Base-by-base conservation (phyloP, 441 rosid genomes). In the Hura crepitans region DNA sequence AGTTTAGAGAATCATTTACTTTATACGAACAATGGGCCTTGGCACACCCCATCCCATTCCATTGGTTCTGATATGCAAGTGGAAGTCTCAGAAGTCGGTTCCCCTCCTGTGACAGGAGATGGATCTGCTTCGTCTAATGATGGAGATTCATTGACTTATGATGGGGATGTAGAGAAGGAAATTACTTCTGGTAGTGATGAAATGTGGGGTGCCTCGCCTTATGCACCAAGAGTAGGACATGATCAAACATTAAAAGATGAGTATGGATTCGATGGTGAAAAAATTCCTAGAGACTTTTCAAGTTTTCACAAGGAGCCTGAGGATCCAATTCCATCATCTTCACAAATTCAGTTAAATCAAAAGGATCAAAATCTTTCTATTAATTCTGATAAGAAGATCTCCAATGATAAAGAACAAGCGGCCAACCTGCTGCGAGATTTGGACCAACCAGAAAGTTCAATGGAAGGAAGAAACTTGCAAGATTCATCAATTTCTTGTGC, bases 21-120 rank as follows among this genome's bases (percentile, higher is more conserved):
- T 69, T 80, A 72, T 69, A 66, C 67, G 20, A 67, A 71, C 33
- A 76, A 70, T 72, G 74, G 60, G 28, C 68, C 69, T 13, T 66
- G 85, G 76, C 96, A 83, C 80, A 81, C 81, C 66, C 80, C 85
- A 35, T 80, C 84, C 4, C 69, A 79, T 74, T 93, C 98, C 27
- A 80, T 85, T 57, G 97, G 93, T 72, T 93, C 98, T 50, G 98
- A 91, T 74, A 81, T 93, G 85, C 97, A 91, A 72, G 97, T 93
- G 57, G 98, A 91, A 81, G 84, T 91, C 70, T 93, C 98, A 11
- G 98, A 91, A 75, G 62, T 75, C 7, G 86, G 96, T 65, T 91
- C 98, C 42, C 97, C 98, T 58, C 85, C 87, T n/a, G 43, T 77
- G 30, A 79, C 83, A 23, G 72, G 68, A 18, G 92, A 87, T 77